Percentiles rank a stretch among this genome's conserved stretches.
Evolutionary conservation across 441 rosid species (phyloP).

Genomic region (Croton laevigatus): DNA sequence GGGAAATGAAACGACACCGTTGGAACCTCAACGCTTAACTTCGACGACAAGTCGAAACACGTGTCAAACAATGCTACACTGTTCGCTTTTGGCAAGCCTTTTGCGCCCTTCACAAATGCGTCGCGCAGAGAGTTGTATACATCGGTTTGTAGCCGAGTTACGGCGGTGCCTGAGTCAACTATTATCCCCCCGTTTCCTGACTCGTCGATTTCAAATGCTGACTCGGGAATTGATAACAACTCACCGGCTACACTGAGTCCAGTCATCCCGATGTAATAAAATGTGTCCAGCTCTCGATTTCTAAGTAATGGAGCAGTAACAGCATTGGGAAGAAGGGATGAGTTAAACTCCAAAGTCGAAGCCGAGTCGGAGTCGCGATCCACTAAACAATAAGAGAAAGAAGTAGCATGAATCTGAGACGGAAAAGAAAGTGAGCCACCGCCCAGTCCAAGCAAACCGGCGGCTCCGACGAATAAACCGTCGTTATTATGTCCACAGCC

Average conservation of each 20-base stretch:
- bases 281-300: conserved; percentile 73
- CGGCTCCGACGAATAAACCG: conserved; percentile 83
- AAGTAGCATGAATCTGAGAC: conserved; percentile 52
- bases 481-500: conserved; percentile 89
- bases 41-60: conserved; percentile 61
- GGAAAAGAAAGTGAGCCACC: conserved; percentile 85
- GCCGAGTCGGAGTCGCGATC: conserved; percentile 68
- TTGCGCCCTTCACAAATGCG: conserved; percentile 53
- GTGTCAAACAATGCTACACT: conserved; percentile 78
- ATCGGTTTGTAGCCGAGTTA: conserved; percentile 60
- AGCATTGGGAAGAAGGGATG: conserved; percentile 49
- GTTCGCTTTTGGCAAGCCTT: conserved; percentile 41
- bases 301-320: conserved; percentile 57
- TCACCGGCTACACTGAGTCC: conserved; percentile 77
- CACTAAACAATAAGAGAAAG: conserved; percentile 80
- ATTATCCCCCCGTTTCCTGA: conserved; percentile 79
- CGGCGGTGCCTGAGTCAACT: conserved; percentile 84
- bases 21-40: conserved; percentile 68
- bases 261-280: conserved; percentile 62
- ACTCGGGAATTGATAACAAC: conserved; percentile 51
- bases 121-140: conserved; percentile 65
- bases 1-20: conserved; percentile 70
- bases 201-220: conserved; percentile 56
- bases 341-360: conserved; percentile 61
- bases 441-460: conserved; percentile 87